These are phyloP conservation scores for Phylloporus sp. DNA, from an alignment of 768 basidiomycete species.

Conservation along the genomic window DNA sequence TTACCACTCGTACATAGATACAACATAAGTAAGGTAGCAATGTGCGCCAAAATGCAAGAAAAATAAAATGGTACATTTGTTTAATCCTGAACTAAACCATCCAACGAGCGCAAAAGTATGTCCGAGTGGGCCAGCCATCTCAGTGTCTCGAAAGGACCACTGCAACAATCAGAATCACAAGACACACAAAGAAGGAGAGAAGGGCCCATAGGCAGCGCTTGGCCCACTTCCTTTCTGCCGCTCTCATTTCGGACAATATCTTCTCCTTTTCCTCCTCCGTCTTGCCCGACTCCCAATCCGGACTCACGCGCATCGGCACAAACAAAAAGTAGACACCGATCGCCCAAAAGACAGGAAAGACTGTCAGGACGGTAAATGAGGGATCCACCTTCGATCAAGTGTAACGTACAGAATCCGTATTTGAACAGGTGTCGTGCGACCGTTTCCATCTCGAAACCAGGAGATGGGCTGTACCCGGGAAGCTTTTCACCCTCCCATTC, in stretches of 20 bases:
- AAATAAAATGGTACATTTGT: conserved; percentile 10
- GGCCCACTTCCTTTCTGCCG: conserved; percentile 54
- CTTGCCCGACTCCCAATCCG: conserved; percentile 55
- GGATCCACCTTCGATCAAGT: not conserved
- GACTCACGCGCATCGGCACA: conserved; percentile 46
- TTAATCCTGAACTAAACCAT: not conserved
- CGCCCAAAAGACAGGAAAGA: conserved; percentile 62
- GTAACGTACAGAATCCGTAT: conserved; percentile 55
- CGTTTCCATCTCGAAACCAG: conserved; percentile 46
- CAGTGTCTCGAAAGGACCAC: conserved; percentile 22
- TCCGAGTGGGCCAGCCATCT: conserved; percentile 9
- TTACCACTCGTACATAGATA: not conserved
- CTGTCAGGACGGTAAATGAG: conserved; percentile 25
- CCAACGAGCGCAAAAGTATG: not conserved
- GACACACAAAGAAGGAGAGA: conserved; percentile 39
- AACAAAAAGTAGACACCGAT: conserved; percentile 54
- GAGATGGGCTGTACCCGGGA: conserved; percentile 19
- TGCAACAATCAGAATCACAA: conserved; percentile 28
- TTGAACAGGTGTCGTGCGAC: conserved; percentile 60
- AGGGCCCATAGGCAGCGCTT: conserved; percentile 53
- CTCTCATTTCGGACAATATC: conserved; percentile 46
- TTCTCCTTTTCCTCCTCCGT: conserved; percentile 47
- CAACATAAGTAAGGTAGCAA: conserved; percentile 4
- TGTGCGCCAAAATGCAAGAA: not conserved
- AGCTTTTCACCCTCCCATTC: conserved; percentile 36